These are phyloP conservation scores for Leccinum arenicola DNA, from an alignment of 768 basidiomycete species.

Conservation along the genomic window DNA sequence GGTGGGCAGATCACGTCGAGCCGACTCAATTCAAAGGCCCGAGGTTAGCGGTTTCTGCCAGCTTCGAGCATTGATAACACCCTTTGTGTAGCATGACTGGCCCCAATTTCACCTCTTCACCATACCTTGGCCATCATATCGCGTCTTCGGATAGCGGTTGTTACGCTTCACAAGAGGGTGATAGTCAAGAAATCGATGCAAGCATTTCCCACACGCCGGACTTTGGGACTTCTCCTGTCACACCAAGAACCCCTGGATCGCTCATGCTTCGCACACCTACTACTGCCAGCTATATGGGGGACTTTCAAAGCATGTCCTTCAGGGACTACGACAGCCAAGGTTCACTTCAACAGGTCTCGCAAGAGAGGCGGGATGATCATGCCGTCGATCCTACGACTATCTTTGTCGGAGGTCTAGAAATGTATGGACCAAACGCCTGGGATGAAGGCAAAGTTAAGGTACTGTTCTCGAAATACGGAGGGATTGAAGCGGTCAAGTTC, in stretches of 20 bases:
- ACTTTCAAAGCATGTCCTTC: constrained; percentile 30
- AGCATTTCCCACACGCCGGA: constrained; percentile 42
- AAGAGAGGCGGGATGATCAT: constrained; percentile 30
- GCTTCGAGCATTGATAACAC: constrained; percentile 4
- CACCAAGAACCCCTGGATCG: constrained; percentile 48
- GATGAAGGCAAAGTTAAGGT: constrained; percentile 57
- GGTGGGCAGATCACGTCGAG: constrained; percentile 18
- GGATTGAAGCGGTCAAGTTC: constrained; percentile 62
- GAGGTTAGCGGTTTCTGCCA: constrained; percentile 13
- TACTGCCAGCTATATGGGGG: constrained; percentile 35
- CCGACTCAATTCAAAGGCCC: constrained; percentile 11
- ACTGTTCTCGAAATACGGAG: constrained; percentile 64
- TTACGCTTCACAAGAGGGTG: constrained; percentile 17
- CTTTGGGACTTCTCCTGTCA: constrained; percentile 47
- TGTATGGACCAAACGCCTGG: constrained; percentile 63
- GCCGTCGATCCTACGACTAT: constrained; percentile 65
- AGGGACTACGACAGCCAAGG: constrained; percentile 21
- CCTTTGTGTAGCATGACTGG: constrained; percentile 11
- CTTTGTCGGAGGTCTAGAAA: constrained; percentile 75
- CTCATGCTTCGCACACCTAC: constrained; percentile 50
- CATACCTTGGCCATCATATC: constrained; percentile 10
- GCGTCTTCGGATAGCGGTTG: constrained; percentile 19
- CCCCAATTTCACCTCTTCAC: constrained; percentile 11
- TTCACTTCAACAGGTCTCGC: constrained; percentile 21
- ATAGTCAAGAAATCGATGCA: constrained; percentile 36